phyloP scores from a whole-genome alignment of 2,329 filamentous ascomycete genomes.

The Conoideocrella luteorostrata region DNA sequence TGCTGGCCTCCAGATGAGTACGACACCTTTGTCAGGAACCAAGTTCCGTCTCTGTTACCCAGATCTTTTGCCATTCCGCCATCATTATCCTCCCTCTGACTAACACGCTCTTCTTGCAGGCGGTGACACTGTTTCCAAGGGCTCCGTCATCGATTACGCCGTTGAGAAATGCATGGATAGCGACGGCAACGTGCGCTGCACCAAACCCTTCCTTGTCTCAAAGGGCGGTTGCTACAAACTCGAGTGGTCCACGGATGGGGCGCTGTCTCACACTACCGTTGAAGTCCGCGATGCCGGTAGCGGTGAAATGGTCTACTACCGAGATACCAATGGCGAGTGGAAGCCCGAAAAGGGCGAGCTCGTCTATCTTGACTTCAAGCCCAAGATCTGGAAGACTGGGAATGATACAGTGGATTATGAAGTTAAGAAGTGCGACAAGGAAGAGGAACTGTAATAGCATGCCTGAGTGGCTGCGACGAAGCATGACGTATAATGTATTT shows the following conservation, averaged over 20 bases:
- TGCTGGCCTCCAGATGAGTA: constrained; percentile 10
- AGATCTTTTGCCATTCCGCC: background rate
- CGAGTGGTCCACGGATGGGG: constrained; percentile 30
- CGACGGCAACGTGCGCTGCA: constrained; percentile 32
- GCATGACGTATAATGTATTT: too few relatives aligned
- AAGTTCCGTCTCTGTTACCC: background rate
- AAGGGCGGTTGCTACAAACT: constrained; percentile 34
- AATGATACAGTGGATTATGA: constrained; percentile 38
- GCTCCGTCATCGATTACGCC: constrained; percentile 34
- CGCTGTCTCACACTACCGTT: constrained; percentile 33
- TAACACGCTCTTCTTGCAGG: background rate
- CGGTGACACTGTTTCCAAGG: constrained; percentile 19
- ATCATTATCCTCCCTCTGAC: background rate
- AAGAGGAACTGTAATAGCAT: constrained; percentile 1
- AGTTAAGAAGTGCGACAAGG: constrained; percentile 18
- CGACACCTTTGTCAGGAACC: too few relatives aligned
- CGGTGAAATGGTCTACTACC: constrained; percentile 36
- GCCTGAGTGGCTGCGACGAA: too few relatives aligned
- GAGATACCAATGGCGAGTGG: constrained; percentile 40
- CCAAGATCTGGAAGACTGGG: constrained; percentile 36
- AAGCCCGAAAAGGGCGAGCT: constrained; percentile 37
- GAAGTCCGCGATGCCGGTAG: constrained; percentile 29
- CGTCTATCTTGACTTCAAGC: constrained; percentile 40
- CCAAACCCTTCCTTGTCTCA: constrained; percentile 32
- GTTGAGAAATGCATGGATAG: constrained; percentile 34